Conservation (phyloP, 2,329 filamentous ascomycete species). For the Ophiostoma triangulosporum region DNA sequence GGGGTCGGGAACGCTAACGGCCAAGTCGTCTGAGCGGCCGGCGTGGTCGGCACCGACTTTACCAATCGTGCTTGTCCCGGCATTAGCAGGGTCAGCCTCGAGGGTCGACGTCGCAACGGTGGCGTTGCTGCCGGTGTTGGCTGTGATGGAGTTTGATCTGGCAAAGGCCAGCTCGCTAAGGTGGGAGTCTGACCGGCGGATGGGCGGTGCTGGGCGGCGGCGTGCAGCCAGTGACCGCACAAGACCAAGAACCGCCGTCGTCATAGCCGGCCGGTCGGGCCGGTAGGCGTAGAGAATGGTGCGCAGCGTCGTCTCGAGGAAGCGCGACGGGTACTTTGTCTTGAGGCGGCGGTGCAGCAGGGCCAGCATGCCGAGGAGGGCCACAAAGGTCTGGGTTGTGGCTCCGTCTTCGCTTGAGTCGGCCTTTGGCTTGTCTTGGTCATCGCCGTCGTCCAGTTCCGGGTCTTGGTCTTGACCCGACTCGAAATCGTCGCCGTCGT, state of each 20-base stretch:
- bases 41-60: constrained; percentile 29
- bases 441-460: constrained; percentile 12
- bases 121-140: neutral
- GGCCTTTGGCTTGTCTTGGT: constrained; percentile 12
- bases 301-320: constrained; percentile 63
- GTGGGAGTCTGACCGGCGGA: constrained; percentile 32
- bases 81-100: neutral
- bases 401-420: constrained; percentile 14
- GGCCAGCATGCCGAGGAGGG: constrained; percentile 30
- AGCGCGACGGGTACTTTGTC: constrained; percentile 65
- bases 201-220: constrained; percentile 49
- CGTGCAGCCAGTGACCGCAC: constrained; percentile 55
- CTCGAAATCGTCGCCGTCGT: constrained; percentile 16
- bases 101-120: neutral
- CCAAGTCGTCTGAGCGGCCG: constrained; percentile 31
- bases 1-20: constrained; percentile 46
- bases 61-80: constrained; percentile 17
- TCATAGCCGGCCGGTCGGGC: constrained; percentile 50
- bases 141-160: neutral
- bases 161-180: constrained; percentile 2
- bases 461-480: constrained; percentile 19
- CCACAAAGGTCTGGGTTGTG: constrained; percentile 9
- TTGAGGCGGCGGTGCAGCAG: constrained; percentile 62
- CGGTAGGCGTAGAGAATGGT: constrained; percentile 55
- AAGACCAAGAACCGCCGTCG: constrained; percentile 56